Percentiles rank a stretch among this genome's conserved stretches.
These are phyloP conservation scores for Tephrocybe sp. DNA, from an alignment of 768 basidiomycete genomes.

Conservation along the genomic window DNA sequence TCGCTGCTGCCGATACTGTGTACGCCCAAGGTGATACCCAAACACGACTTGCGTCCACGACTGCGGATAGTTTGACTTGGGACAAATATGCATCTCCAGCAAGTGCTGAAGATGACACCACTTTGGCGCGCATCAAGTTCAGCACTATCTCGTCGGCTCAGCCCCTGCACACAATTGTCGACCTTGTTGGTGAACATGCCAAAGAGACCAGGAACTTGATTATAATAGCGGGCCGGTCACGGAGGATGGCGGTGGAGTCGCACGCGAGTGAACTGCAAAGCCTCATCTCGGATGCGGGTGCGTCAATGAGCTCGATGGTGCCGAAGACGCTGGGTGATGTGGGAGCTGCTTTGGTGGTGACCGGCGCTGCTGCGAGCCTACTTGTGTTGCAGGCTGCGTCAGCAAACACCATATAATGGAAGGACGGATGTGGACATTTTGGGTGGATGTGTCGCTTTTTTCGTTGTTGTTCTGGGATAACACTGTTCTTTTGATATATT, in stretches of 20 bases:
- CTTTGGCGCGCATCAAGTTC: constrained; percentile 63
- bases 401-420: not conserved
- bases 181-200: constrained; percentile 35
- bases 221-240: constrained; percentile 71
- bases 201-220: constrained; percentile 50
- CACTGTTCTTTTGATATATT: too few species aligned
- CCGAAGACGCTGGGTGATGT: constrained; percentile 77
- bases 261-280: constrained; percentile 58
- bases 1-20: constrained; percentile 64
- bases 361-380: constrained; percentile 48
- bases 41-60: constrained; percentile 70
- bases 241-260: constrained; percentile 62
- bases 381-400: constrained; percentile 47
- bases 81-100: constrained; percentile 49
- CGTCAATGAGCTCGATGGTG: constrained; percentile 52
- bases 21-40: constrained; percentile 68
- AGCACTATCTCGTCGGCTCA: constrained; percentile 41
- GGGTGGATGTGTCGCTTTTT: not conserved
- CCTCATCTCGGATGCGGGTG: constrained; percentile 40
- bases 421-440: too few species aligned
- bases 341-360: constrained; percentile 64
- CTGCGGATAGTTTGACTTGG: constrained; percentile 84
- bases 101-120: constrained; percentile 25
- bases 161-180: constrained; percentile 58
- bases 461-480: too few species aligned